These are phyloP conservation scores for Podaxis mareebaensis DNA, from an alignment of 768 basidiomycete genomes.

Conservation along the genomic window DNA sequence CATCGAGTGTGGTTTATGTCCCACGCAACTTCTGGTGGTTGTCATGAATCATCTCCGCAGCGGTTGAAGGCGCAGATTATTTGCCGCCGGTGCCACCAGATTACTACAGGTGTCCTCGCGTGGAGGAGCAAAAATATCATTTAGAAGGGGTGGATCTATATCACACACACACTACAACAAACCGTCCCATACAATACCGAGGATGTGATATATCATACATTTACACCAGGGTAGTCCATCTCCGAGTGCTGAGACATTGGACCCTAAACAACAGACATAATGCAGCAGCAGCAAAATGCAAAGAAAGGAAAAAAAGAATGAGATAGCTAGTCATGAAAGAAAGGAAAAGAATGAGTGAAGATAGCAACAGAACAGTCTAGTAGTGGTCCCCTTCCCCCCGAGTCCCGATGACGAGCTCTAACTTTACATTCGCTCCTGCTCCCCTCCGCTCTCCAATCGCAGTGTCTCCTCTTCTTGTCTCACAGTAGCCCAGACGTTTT, in stretches of 20 bases:
- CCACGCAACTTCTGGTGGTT: neutral
- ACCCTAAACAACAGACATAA: neutral
- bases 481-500: neutral
- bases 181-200: neutral
- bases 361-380: neutral
- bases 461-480: neutral
- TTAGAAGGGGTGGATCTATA: neutral
- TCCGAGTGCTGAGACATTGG: neutral
- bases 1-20: neutral
- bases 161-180: neutral
- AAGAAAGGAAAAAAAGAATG: neutral
- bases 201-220: neutral
- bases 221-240: neutral
- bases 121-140: neutral
- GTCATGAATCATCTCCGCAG: neutral
- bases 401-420: neutral
- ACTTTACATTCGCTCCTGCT: neutral
- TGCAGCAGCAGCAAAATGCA: neutral
- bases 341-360: neutral
- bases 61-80: neutral
- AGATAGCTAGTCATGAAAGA: neutral
- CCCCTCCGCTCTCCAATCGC: neutral
- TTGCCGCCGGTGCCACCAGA: neutral
- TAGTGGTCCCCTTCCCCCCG: neutral
- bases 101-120: neutral